Evolutionary conservation across 495 filamentous ascomycete species (phyloP), one percentile per base, ranked within the genome.

Genomic region (Penicillium salamii): DNA sequence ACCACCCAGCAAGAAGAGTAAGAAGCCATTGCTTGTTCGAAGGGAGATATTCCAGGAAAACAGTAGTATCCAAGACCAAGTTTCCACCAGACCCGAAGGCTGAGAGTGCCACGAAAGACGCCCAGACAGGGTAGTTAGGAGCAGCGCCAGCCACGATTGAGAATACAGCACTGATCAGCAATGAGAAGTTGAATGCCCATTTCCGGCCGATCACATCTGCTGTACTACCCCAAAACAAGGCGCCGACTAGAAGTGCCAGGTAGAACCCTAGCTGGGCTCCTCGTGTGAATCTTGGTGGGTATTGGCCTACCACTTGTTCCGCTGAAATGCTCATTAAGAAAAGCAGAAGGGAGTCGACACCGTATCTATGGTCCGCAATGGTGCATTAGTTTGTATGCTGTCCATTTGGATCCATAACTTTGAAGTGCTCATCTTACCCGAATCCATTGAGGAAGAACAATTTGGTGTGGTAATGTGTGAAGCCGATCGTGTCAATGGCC

Each of bases 401-500:
- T n/a, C n/a, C n/a, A n/a, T n/a, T 26, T 26, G 23, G 3, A 26
- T 26, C 23, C 8, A 3, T 4, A 26, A 8, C 3, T 26, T 8
- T 4, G 23, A 26, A 26, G 23, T 4, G 23, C 3, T 3, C 4
- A 4, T 4, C 23, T 26, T 26, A 26, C 23, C 84, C 83, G 62
- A 87, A 87, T 21, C 85, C 85, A 50, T 86, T 80, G 18, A 81
- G 62, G 41, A 72, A 70, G 48, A 89, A 89, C 3, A 89, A 70
- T 65, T 87, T 85, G 72, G 75, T 79, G 38, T 89, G 86, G 55
- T 85, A 85, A 21, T 62, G 55, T 0, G 84, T 87, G 65, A 83
- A 85, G 7, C 86, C 84, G 55, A 89, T 87, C 53, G 88, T 81
- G 59, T 89, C 83, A 50, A 89, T 88, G 3, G 84, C 75, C 83